Evolutionary conservation across 108 stramenopile genomes (phyloP), one percentile per base, ranked within the genome.

Genomic region (Thalassiosira profunda): DNA sequence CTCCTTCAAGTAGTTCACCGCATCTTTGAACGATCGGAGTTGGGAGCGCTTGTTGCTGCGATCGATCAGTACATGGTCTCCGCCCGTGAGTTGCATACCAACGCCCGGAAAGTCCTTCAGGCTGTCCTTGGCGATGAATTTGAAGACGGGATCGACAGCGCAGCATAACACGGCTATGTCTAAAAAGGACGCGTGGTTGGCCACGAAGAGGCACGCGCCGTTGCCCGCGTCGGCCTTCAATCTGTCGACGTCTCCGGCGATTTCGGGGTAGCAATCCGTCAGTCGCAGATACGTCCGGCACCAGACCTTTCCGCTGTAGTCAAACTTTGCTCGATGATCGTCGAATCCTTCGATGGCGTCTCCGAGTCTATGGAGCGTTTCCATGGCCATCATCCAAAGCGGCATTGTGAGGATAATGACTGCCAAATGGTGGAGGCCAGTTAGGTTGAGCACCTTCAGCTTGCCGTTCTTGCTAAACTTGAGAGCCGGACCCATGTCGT

Each of bases 41-140:
- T 92, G 91, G 12, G 86, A 87, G 37, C 86, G 67, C 25, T 87
- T 77, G 66, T 93, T 84, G 35, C 76, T 82, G 5, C 91, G 83
- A 48, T 89, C 84, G 52, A 93, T 93, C 28, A 93, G 58, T 11
- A 93, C 83, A 45, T 93, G 91, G 36, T 90, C 60, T 47, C 91
- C 91, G 80, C 87, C 87, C 25, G 58, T 69, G 21, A 92, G 59
- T 62, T 93, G 91, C 23, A 72, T 67, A 6, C 91, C 91, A 48
- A 93, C 87, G 15, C 88, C 87, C 1, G 91, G 91, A 30, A 90
- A 79, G 14, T 77, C 79, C 40, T 31, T 41, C 42, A 93, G 58
- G 26, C 84, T 84, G 65, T 81, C 91, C 55, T 93, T 93, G 55
- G 91, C 85, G 61, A 93, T 90, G 45, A 93, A 93, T 67, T 93